These are phyloP conservation scores for Phialophora expanda DNA, from an alignment of 2,329 filamentous ascomycete species.

Conservation along the genomic window DNA sequence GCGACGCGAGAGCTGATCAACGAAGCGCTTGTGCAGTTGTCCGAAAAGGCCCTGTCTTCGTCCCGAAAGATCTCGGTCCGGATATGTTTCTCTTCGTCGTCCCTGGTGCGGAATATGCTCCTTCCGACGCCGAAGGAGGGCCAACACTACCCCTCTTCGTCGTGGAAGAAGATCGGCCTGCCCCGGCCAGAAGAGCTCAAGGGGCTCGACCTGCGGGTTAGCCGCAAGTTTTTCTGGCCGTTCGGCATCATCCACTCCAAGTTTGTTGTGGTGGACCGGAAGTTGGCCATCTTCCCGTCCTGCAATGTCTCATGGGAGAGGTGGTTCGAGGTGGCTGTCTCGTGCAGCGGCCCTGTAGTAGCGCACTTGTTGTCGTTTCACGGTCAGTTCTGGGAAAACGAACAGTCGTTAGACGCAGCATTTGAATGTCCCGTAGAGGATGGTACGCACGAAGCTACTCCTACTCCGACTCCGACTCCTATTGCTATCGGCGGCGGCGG, in stretches of 20 bases:
- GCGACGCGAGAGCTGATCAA: slow-evolving; percentile 63
- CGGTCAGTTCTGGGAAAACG: slow-evolving; percentile 66
- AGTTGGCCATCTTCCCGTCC: slow-evolving; percentile 71
- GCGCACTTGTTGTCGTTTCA: slow-evolving; percentile 70
- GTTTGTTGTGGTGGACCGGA: slow-evolving; percentile 74
- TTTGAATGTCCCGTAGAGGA: neutral
- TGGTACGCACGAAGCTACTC: neutral
- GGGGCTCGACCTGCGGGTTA: slow-evolving; percentile 71
- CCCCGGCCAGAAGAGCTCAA: slow-evolving; percentile 60
- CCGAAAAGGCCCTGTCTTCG: slow-evolving; percentile 50
- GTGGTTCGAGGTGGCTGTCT: slow-evolving; percentile 82
- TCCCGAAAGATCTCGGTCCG: slow-evolving; percentile 62
- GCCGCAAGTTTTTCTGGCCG: slow-evolving; percentile 78
- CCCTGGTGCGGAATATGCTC: slow-evolving; percentile 74
- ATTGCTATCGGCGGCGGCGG: no score
- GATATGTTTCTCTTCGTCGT: slow-evolving; percentile 77
- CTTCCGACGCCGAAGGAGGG: slow-evolving; percentile 70
- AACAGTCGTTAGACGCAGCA: slow-evolving; percentile 6
- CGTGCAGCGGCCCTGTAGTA: slow-evolving; percentile 67
- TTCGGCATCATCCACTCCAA: slow-evolving; percentile 90
- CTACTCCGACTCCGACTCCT: neutral
- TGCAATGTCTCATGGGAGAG: slow-evolving; percentile 86
- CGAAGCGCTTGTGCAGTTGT: slow-evolving; percentile 65
- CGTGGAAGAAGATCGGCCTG: slow-evolving; percentile 70
- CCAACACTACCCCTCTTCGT: slow-evolving; percentile 62